phyloP scores from a whole-genome alignment of 163 green algal species.

The Volvox carteri region DNA sequence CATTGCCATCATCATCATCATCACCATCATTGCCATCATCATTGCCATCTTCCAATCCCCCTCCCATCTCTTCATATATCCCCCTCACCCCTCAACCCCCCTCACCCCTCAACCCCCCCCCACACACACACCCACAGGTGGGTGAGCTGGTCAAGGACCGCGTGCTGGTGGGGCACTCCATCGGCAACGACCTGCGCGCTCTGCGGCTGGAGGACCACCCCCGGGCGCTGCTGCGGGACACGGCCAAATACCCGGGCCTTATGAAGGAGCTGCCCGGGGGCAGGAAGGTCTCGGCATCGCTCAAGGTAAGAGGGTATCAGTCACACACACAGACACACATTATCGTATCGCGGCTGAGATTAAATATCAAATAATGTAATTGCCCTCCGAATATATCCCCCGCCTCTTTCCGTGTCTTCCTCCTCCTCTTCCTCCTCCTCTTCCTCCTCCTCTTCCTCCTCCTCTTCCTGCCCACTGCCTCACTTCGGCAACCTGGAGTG shows the following conservation, averaged over 20 bases:
- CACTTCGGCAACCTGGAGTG: no score
- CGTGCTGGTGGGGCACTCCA: constrained; percentile 86
- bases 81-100: background rate
- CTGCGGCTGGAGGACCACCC: constrained; percentile 85
- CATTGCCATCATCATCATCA: no score
- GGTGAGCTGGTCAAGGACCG: constrained; percentile 71
- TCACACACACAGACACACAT: background rate
- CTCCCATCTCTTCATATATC: no score
- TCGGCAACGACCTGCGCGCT: constrained; percentile 86
- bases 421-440: background rate
- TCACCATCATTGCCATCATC: no score
- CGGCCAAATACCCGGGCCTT: constrained; percentile 65
- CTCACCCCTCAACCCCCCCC: background rate
- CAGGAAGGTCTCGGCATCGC: constrained; percentile 42
- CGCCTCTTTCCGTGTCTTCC: background rate
- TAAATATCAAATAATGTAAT: no score
- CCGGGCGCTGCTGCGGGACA: constrained; percentile 82
- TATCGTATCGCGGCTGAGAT: no score
- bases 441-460: background rate
- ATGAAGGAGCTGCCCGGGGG: constrained; percentile 49
- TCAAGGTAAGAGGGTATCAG: constrained; percentile 34
- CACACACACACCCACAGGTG: constrained; percentile 49
- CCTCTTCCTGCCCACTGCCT: constrained; percentile 46
- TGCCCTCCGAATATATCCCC: background rate
- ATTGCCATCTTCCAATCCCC: no score